Base-by-base conservation (phyloP, 306 rosid species). In the Prunus kanzakura region DNA sequence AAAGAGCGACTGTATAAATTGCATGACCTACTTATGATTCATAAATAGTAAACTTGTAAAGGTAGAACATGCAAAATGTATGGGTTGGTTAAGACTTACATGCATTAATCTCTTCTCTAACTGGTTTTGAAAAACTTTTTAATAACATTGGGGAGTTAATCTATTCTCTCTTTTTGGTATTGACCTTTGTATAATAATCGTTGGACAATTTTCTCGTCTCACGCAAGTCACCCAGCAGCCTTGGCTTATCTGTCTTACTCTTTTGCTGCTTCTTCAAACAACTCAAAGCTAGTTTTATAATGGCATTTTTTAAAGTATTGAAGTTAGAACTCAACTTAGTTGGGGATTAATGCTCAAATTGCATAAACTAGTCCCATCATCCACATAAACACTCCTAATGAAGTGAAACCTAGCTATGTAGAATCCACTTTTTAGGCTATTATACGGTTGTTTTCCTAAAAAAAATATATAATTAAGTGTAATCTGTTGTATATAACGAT, bases 1-100 rank as follows among this genome's bases (percentile, higher is more conserved):
- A 14, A 79, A 79, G 57, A 69, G 52, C 35, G 69, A 10, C 58
- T 27, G 0, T 16, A 4, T 15, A 46, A 54, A n/a, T 35, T 47
- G 54, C 56, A 51, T 69, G 64, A 56, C 62, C 76, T 58, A 61
- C 65, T 4, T 4, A 58, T 66, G 76, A 38, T 63, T 79, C 43
- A 38, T 38, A 38, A 38, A 38, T 47, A 63, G 67, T 15, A 61
- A 78, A 50, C 71, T 67, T 76, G 82, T 81, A 30, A 69, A 13
- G 25, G 50, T 25, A 43, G 52, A 63, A 55, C 61, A 47, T 64
- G 76, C 63, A 50, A 14, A 45, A 78, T 72, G 35, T 18, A 5
- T 71, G 60, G 72, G 75, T 88, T 56, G 85, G 70, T 56, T 22
- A 15, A n/a, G 55, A 56, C 25, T 38, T 38, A 54, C 13, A 8